These are phyloP conservation scores for Chaetomium globosum DNA, from an alignment of 2,329 filamentous ascomycete genomes.

Conservation along the genomic window DNA sequence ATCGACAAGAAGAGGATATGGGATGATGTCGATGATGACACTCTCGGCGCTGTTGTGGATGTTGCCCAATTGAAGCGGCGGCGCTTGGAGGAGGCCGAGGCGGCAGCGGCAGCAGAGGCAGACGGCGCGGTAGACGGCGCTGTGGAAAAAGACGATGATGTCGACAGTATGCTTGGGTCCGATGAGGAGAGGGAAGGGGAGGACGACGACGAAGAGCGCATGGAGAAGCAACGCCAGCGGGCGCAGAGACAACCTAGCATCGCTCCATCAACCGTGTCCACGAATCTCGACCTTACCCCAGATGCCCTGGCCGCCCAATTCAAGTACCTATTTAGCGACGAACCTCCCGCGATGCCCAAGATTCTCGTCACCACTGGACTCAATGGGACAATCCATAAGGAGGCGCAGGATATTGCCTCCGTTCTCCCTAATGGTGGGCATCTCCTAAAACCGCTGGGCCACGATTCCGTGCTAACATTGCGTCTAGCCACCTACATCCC, in stretches of 20 bases:
- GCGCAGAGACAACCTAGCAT: conserved; percentile 53
- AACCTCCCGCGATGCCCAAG: conserved; percentile 69
- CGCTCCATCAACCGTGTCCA: conserved; percentile 63
- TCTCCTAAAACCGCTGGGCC: background rate
- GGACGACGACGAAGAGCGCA: conserved; percentile 44
- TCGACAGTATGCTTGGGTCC: conserved; percentile 79
- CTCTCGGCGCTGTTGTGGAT: conserved; percentile 58
- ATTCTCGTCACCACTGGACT: conserved; percentile 89
- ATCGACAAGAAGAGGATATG: conserved; percentile 87
- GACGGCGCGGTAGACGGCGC: conserved; percentile 45
- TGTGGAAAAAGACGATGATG: conserved; percentile 58
- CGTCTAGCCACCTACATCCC: conserved; percentile 62
- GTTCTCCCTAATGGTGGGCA: conserved; percentile 79
- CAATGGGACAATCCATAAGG: conserved; percentile 82
- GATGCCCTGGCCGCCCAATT: conserved; percentile 63
- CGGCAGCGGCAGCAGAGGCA: conserved; percentile 48
- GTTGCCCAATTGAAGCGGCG: conserved; percentile 61
- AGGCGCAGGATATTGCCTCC: conserved; percentile 75
- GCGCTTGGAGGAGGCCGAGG: conserved; percentile 54
- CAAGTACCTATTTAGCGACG: conserved; percentile 62
- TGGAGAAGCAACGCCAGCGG: conserved; percentile 50
- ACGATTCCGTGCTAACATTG: conserved; percentile 10
- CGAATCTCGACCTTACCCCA: conserved; percentile 65
- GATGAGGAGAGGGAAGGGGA: conserved; percentile 52
- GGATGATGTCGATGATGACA: conserved; percentile 71